phyloP scores from a whole-genome alignment of 306 rosid genomes.

The Quercus cerris region DNA sequence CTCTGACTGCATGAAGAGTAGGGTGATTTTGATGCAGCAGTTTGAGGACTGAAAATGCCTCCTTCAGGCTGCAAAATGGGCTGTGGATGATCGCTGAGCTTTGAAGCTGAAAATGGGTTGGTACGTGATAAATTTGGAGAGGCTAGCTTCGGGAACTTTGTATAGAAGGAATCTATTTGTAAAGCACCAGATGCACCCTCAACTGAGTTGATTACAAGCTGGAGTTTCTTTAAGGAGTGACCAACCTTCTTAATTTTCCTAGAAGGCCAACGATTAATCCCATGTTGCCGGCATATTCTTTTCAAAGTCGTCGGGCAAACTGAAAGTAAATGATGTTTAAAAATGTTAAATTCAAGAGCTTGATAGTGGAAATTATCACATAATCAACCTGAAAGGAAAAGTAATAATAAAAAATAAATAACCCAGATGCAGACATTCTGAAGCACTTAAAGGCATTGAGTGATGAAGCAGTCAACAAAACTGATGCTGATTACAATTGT shows the following conservation, averaged over 20 bases:
- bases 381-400: background rate
- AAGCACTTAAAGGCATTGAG: background rate
- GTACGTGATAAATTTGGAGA: constrained; percentile 64
- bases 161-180: constrained; percentile 77
- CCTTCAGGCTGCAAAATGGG: constrained; percentile 38
- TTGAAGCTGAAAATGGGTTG: constrained; percentile 44
- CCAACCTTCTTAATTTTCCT: constrained; percentile 96
- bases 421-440: too few species aligned
- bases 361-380: constrained; percentile 12
- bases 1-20: constrained; percentile 66
- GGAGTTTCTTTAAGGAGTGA: constrained; percentile 90
- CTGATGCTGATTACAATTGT: background rate
- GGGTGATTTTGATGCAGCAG: constrained; percentile 56
- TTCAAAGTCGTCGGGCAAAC: constrained; percentile 96
- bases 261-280: constrained; percentile 97
- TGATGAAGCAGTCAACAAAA: background rate
- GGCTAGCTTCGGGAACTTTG: constrained; percentile 72
- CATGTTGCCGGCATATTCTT: constrained; percentile 94
- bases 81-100: constrained; percentile 43
- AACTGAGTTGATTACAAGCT: constrained; percentile 86
- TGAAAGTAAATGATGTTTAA: constrained; percentile 24
- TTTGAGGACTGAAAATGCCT: constrained; percentile 42
- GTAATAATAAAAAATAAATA: too few species aligned
- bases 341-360: constrained; percentile 8
- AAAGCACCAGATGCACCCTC: constrained; percentile 84